Evolutionary conservation across 352 stramenopile genomes (phyloP).

Genomic region (Globisporangium cederbergense): DNA sequence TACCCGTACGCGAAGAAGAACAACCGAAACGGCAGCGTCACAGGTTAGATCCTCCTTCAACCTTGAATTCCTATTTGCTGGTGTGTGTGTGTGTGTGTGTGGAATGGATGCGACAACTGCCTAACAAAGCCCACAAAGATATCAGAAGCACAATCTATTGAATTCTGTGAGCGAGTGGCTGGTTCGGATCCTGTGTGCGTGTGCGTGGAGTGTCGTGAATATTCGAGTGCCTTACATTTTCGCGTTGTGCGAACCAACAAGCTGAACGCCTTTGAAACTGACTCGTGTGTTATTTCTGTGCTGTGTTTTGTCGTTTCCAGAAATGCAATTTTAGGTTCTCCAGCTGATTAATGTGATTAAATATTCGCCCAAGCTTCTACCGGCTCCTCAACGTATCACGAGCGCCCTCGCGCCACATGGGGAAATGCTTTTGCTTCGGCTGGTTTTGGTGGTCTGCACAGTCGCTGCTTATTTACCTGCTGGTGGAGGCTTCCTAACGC

Average conservation of each 20-base stretch:
- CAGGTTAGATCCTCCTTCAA: conserved; percentile 21
- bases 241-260: background rate
- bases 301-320: conserved; percentile 18
- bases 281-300: conserved; percentile 18
- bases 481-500: background rate
- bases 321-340: conserved; percentile 40
- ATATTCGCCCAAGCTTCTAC: conserved; percentile 14
- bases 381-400: background rate
- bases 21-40: conserved; percentile 51
- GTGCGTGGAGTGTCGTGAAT: background rate
- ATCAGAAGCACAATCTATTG: conserved; percentile 1
- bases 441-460: background rate
- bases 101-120: background rate
- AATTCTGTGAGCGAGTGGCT: background rate
- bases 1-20: conserved; percentile 84
- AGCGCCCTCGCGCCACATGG: background rate
- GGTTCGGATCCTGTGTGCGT: background rate
- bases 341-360: conserved; percentile 26
- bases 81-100: background rate
- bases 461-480: background rate
- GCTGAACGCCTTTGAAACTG: conserved; percentile 23
- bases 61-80: conserved; percentile 15
- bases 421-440: conserved; percentile 2
- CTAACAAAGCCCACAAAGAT: background rate
- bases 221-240: background rate